Percentiles rank a stretch among this genome's conserved stretches.
phyloP scores from a whole-genome alignment of 352 stramenopile genomes.

The Pythium guiyangense region DNA sequence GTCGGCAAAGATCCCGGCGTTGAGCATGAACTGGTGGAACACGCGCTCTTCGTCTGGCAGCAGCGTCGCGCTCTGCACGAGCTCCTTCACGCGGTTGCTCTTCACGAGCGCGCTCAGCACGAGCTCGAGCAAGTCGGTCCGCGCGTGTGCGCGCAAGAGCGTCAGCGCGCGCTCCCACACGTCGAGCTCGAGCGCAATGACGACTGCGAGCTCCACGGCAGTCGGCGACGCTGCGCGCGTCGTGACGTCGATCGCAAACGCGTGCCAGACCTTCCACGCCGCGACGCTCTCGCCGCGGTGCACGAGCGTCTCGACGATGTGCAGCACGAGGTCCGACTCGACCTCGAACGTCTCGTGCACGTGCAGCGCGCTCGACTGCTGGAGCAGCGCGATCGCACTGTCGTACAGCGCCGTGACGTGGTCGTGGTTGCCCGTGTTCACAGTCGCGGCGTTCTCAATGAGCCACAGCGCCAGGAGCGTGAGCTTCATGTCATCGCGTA shows the following conservation, averaged over 20 bases:
- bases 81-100: slow-evolving; percentile 64
- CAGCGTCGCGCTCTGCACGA: slow-evolving; percentile 62
- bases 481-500: slow-evolving; percentile 81
- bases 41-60: slow-evolving; percentile 42
- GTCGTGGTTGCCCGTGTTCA: slow-evolving; percentile 58
- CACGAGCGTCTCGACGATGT: slow-evolving; percentile 75
- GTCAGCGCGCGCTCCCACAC: slow-evolving; percentile 71
- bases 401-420: slow-evolving; percentile 65
- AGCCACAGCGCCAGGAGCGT: slow-evolving; percentile 76
- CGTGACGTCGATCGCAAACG: slow-evolving; percentile 59
- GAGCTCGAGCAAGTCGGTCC: slow-evolving; percentile 50
- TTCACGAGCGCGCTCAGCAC: slow-evolving; percentile 74
- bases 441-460: slow-evolving; percentile 71
- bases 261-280: slow-evolving; percentile 85
- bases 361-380: slow-evolving; percentile 73
- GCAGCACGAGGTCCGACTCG: slow-evolving; percentile 62
- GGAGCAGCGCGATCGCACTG: slow-evolving; percentile 45
- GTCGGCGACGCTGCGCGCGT: slow-evolving; percentile 42
- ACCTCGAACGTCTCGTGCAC: slow-evolving; percentile 72
- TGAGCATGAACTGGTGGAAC: slow-evolving; percentile 77
- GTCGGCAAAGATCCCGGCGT: slow-evolving; percentile 33
- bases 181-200: slow-evolving; percentile 71
- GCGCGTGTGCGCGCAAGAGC: slow-evolving; percentile 51
- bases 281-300: slow-evolving; percentile 68
- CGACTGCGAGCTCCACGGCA: slow-evolving; percentile 46